A percentile compares a stretch with the other conserved stretches of the same genome.
phyloP scores from a whole-genome alignment of 176 grass and related monocot genomes.

The Raddia guianensis region DNA sequence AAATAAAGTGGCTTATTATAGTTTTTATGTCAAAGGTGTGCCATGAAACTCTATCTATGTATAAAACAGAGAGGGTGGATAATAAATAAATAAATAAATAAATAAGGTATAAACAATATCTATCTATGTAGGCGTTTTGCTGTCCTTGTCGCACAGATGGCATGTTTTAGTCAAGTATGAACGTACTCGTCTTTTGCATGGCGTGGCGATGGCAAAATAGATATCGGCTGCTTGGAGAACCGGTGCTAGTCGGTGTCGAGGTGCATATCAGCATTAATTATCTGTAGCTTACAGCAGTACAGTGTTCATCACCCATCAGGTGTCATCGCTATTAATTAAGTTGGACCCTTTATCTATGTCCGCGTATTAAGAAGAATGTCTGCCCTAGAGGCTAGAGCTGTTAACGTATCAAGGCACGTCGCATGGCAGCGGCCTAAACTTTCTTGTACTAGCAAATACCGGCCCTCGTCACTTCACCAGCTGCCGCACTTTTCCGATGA shows the following conservation, averaged over 20 bases:
- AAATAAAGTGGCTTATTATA: no score
- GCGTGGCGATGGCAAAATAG: not conserved
- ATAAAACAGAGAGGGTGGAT: no score
- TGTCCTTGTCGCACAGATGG: not conserved
- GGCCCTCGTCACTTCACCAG: no score
- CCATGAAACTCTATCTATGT: no score
- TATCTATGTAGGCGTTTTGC: no score
- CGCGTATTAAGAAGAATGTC: not conserved
- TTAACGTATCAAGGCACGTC: not conserved
- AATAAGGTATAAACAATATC: no score
- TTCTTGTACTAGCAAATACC: not conserved
- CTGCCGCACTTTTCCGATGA: not conserved
- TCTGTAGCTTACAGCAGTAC: not conserved
- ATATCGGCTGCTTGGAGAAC: not conserved
- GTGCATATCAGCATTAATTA: not conserved
- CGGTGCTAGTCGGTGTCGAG: not conserved
- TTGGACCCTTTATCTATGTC: not conserved
- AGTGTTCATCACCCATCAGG: not conserved
- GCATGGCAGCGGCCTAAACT: not conserved
- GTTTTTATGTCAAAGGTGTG: no score
- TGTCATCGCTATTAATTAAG: not conserved
- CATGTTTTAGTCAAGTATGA: not conserved
- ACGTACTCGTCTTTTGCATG: not conserved
- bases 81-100: no score
- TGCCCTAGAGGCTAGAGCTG: not conserved